These are phyloP conservation scores for Gracilaria caudata DNA, from an alignment of 23 red algal genomes.

Conservation along the genomic window DNA sequence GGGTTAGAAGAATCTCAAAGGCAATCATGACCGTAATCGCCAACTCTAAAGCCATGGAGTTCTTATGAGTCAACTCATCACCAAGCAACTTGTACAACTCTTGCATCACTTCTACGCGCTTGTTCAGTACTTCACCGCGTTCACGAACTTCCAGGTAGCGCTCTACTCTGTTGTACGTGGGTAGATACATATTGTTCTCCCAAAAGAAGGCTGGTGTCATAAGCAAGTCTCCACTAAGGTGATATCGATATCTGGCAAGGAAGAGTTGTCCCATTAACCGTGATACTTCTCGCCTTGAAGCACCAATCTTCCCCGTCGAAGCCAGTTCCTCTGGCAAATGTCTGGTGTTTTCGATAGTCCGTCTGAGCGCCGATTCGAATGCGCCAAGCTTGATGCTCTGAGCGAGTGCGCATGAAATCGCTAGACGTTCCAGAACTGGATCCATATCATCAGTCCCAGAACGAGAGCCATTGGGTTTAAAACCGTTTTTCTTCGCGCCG, in stretches of 20 bases:
- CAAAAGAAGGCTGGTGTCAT: conserved; percentile 89
- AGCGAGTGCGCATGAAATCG: conserved; percentile 82
- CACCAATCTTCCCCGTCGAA: conserved; percentile 64
- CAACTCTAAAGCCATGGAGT: conserved; percentile 78
- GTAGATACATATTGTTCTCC: conserved; percentile 82
- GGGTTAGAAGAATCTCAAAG: conserved; percentile 87
- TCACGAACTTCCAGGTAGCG: conserved; percentile 84
- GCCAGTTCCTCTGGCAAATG: conserved; percentile 84
- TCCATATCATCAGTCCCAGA: conserved; percentile 4
- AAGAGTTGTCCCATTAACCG: conserved; percentile 80
- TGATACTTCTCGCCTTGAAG: conserved; percentile 72
- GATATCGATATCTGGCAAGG: conserved; percentile 77
- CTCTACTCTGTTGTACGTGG: conserved; percentile 66
- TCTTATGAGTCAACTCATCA: conserved; percentile 71
- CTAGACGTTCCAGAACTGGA: conserved; percentile 74
- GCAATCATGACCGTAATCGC: conserved; percentile 82
- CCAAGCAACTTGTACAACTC: conserved; percentile 81
- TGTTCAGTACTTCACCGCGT: conserved; percentile 81
- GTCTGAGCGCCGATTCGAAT: conserved; percentile 78
- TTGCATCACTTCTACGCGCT: conserved; percentile 85
- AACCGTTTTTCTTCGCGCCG: neutral
- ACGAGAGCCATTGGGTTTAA: neutral
- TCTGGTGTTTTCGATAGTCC: conserved; percentile 79
- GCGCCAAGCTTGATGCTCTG: conserved; percentile 87
- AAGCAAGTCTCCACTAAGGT: conserved; percentile 86